Evolutionary conservation across 495 filamentous ascomycete species (phyloP), one percentile per base, ranked within the genome.

Genomic region (Aspergillus campestris): DNA sequence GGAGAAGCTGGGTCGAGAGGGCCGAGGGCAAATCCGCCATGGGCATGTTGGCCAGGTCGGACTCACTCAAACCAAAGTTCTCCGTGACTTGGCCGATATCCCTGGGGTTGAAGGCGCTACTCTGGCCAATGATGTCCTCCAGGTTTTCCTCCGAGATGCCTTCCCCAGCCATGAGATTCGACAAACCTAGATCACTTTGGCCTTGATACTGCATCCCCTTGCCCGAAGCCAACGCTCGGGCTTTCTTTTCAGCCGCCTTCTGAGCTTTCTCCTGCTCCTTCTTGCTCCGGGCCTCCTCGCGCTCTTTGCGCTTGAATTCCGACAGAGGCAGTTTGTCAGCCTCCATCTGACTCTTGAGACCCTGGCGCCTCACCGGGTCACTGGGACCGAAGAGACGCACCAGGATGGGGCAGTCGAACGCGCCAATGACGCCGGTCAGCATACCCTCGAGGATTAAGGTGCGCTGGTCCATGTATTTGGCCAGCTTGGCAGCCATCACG

Each of bases 1-100:
- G 83, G 34, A 95, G 73, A 27, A 96, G 62, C 34, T 75, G 59
- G 0, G 87, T 85, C 12, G 70, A 55, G 30, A 95, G 65, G 10
- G 61, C 64, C 7, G 67, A 54, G 0, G 90, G 90, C 47, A 82
- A 82, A 3, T 75, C 56, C 2, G 81, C 86, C 70, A 78, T 78
- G 9, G 88, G 87, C 79, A 95, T 80, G 32, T 79, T 75, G 1
- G 75, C 75, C 32, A 95, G 64, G 7, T 79, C 73, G 6, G 83
- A 74, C 58, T 95, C 88, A 37, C 72, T 73, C 48, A 72, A 62
- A 15, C 82, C 82, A 60, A 83, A 85, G 34, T 77, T 74, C 60
- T 89, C 82, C 0, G 83, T 78, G 24, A 91, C 67, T 41, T 80
- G 66, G 36, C 81, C 78, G 31, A 81, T 69, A 37, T 86, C 80